Evolutionary conservation across 805 yeast species (phyloP).

Genomic region (Komagataella kurtzmanii): DNA sequence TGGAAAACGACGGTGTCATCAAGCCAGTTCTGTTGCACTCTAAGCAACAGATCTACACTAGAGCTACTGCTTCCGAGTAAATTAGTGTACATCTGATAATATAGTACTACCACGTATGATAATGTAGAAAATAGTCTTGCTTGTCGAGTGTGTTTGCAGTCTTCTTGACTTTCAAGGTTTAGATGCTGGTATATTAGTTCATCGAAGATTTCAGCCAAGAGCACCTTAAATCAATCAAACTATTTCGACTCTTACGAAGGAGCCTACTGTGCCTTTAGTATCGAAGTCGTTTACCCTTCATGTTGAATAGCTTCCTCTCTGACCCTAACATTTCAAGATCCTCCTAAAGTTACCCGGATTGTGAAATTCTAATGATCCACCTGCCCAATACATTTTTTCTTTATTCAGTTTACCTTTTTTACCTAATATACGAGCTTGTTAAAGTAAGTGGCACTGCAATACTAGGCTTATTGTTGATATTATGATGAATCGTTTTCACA

Average conservation of each 20-base stretch:
- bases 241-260: no score
- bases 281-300: background rate
- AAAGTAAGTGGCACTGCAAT: background rate
- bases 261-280: no score
- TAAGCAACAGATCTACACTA: conserved; percentile 91
- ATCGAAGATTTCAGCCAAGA: no score
- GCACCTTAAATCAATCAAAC: no score
- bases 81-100: conserved; percentile 7
- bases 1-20: conserved; percentile 91
- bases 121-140: background rate
- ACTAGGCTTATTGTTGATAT: background rate
- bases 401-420: background rate
- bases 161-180: background rate
- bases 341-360: background rate
- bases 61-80: conserved; percentile 59
- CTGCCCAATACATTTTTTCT: background rate
- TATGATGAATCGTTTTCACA: background rate
- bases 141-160: background rate
- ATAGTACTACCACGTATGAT: background rate
- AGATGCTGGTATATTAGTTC: no score
- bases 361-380: background rate
- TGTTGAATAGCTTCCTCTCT: background rate
- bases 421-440: background rate
- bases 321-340: background rate
- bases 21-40: conserved; percentile 91